phyloP scores from a whole-genome alignment of 495 filamentous ascomycete species.

The Sordaria brevicollis region DNA sequence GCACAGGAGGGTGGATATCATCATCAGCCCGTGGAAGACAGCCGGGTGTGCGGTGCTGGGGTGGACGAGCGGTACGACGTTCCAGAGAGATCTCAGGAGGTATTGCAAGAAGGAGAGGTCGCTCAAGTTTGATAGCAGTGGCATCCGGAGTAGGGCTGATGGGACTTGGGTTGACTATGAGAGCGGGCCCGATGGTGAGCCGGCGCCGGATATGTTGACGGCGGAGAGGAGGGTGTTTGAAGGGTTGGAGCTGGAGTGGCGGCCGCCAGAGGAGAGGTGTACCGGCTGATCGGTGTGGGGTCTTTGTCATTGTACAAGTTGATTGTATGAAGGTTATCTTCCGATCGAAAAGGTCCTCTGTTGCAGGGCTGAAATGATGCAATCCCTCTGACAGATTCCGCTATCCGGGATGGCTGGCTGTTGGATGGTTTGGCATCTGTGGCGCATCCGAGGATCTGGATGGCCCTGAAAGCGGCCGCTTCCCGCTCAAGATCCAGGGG shows the following conservation, averaged over 20 bases:
- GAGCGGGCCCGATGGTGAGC: conserved; percentile 29
- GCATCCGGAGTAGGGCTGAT: conserved; percentile 55
- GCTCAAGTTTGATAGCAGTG: conserved; percentile 89
- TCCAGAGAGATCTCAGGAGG: conserved; percentile 73
- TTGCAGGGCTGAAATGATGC: conserved; percentile 1
- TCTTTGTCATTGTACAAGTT: background rate
- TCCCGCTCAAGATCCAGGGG: background rate
- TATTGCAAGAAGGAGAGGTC: conserved; percentile 62
- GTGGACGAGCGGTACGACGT: conserved; percentile 84
- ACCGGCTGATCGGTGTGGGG: conserved; percentile 41
- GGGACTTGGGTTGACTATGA: conserved; percentile 57
- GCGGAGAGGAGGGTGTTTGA: conserved; percentile 77
- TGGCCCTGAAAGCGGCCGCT: background rate
- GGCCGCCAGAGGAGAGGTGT: conserved; percentile 64
- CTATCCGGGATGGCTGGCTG: background rate
- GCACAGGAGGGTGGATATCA: conserved; percentile 87
- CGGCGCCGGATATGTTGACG: conserved; percentile 47
- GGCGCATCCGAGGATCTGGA: background rate
- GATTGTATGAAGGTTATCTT: background rate
- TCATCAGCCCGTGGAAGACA: conserved; percentile 79
- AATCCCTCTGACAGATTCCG: background rate
- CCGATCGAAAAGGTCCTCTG: background rate
- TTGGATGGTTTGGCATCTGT: background rate
- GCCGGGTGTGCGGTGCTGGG: conserved; percentile 79
- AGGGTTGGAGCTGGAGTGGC: conserved; percentile 63